Percentiles rank a stretch among this genome's conserved stretches.
These are phyloP conservation scores for Bruguiera hainesii DNA, from an alignment of 441 rosid genomes.

Conservation along the genomic window DNA sequence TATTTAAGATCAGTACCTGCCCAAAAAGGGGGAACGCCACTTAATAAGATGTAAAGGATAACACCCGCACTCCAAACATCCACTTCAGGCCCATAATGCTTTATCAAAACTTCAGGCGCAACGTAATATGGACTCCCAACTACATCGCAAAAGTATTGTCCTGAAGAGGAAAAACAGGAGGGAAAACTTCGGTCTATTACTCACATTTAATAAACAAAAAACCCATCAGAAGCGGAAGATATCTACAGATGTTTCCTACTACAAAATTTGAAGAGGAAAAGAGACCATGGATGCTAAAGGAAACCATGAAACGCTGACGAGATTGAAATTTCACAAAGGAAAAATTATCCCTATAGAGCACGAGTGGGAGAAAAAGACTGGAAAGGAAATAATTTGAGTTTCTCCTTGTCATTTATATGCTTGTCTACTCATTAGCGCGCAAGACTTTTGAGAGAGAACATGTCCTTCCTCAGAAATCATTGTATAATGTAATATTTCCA, in stretches of 20 bases:
- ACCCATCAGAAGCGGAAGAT: background rate
- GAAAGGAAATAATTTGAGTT: too few species aligned
- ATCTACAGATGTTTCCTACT: background rate
- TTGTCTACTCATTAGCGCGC: too few species aligned
- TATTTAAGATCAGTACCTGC: slow-evolving; percentile 38
- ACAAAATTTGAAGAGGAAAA: too few species aligned
- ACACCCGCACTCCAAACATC: slow-evolving; percentile 78
- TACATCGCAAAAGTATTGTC: slow-evolving; percentile 49
- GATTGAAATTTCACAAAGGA: too few species aligned
- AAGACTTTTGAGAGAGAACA: too few species aligned
- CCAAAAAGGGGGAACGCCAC: slow-evolving; percentile 76
- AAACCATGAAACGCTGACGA: too few species aligned
- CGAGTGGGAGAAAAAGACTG: too few species aligned
- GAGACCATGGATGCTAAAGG: too few species aligned
- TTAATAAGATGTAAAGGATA: slow-evolving; percentile 59
- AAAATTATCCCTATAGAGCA: too few species aligned
- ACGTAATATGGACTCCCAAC: slow-evolving; percentile 79
- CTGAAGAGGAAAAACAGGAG: slow-evolving; percentile 23
- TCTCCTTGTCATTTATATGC: too few species aligned
- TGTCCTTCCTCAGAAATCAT: too few species aligned
- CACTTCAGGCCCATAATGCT: slow-evolving; percentile 58
- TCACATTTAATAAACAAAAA: background rate
- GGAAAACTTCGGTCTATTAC: slow-evolving; percentile 7
- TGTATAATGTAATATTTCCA: too few species aligned
- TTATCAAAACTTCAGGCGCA: slow-evolving; percentile 65